phyloP scores from a whole-genome alignment of 352 stramenopile species.

The Paralagenidium karlingii region DNA sequence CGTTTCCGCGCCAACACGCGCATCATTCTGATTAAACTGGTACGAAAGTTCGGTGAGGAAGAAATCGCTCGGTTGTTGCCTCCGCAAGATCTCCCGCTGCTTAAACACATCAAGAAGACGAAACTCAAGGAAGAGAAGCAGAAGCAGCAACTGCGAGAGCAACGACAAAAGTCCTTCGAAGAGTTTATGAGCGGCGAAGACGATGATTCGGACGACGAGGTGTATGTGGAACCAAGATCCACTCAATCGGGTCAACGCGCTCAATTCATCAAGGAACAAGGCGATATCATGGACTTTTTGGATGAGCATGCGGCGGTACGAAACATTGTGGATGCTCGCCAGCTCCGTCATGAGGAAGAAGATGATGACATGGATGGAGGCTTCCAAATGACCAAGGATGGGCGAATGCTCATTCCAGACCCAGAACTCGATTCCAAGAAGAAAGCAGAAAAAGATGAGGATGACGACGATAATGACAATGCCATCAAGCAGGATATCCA shows the following conservation, averaged over 20 bases:
- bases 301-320: constrained; percentile 84
- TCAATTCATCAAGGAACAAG: constrained; percentile 50
- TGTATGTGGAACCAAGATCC: constrained; percentile 55
- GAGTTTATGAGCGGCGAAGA: constrained; percentile 77
- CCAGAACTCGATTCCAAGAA: no score
- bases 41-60: constrained; percentile 90
- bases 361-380: constrained; percentile 56
- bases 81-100: constrained; percentile 80
- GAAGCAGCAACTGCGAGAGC: constrained; percentile 63
- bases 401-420: constrained; percentile 77
- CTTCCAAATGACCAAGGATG: constrained; percentile 87
- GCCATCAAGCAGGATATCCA: constrained; percentile 75
- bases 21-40: constrained; percentile 94
- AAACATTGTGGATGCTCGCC: constrained; percentile 40
- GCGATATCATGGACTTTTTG: constrained; percentile 90
- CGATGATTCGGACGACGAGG: constrained; percentile 57
- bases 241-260: constrained; percentile 54
- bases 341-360: constrained; percentile 16
- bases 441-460: constrained; percentile 35
- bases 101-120: constrained; percentile 95
- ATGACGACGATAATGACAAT: constrained; percentile 52
- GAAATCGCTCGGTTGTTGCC: constrained; percentile 83
- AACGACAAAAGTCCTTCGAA: constrained; percentile 44
- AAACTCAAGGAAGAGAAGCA: constrained; percentile 85
- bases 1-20: constrained; percentile 92